These are phyloP conservation scores for Camptophora hylomeconis DNA, from an alignment of 2,329 filamentous ascomycete species.

Conservation along the genomic window DNA sequence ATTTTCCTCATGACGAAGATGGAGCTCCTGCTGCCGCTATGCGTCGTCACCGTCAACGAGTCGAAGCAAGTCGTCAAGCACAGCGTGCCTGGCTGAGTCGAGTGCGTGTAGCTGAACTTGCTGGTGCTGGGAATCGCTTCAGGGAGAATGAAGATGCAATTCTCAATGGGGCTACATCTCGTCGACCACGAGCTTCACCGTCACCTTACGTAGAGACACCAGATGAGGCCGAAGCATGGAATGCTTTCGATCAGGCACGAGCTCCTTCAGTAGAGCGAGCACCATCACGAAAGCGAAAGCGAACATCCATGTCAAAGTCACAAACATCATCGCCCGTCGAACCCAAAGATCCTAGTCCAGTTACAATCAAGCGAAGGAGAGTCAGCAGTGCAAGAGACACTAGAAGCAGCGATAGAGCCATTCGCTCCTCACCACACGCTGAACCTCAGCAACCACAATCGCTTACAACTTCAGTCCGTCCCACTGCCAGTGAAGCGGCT, in stretches of 20 bases:
- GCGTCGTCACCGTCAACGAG: slow-evolving; percentile 35
- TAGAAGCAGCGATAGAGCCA: too few species aligned
- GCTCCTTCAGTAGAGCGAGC: slow-evolving; percentile 45
- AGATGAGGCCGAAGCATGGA: slow-evolving; percentile 78
- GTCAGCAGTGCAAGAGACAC: slow-evolving; percentile 10
- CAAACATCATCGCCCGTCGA: slow-evolving; percentile 58
- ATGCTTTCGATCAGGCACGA: slow-evolving; percentile 73
- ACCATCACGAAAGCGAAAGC: slow-evolving; percentile 50
- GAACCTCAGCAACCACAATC: slow-evolving; percentile 18
- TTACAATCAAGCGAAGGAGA: slow-evolving; percentile 13
- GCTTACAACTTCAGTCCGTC: slow-evolving; percentile 11
- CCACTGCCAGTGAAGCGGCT: too few species aligned
- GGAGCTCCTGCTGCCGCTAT: slow-evolving; percentile 43
- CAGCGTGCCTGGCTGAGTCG: slow-evolving; percentile 69
- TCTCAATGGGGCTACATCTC: slow-evolving; percentile 22
- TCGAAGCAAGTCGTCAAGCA: slow-evolving; percentile 42
- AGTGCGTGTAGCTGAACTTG: slow-evolving; percentile 65
- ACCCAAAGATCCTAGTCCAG: slow-evolving; percentile 25
- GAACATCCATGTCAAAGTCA: too few species aligned
- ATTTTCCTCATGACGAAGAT: slow-evolving; percentile 74
- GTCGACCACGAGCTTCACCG: slow-evolving; percentile 26
- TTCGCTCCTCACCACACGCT: slow-evolving; percentile 19
- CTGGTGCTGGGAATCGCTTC: slow-evolving; percentile 61
- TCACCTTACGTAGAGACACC: slow-evolving; percentile 51
- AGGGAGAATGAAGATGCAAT: slow-evolving; percentile 52